phyloP scores from a whole-genome alignment of 331 rosid species.

The Erythrophleum ivorense region DNA sequence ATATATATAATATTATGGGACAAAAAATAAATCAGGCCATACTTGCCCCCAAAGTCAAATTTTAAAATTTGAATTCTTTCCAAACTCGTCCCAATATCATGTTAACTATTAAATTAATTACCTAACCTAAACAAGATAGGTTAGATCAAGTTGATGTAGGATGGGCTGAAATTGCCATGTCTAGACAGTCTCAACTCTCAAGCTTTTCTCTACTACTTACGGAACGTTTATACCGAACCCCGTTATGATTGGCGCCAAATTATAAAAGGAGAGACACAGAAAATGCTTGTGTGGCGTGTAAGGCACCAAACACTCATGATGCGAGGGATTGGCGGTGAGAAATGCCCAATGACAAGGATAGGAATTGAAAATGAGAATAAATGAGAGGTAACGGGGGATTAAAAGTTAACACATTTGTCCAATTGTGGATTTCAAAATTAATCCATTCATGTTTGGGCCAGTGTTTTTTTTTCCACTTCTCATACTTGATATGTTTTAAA shows the following conservation, averaged over 20 bases:
- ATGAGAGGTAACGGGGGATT: not conserved
- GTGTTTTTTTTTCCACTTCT: not conserved
- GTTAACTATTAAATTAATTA: too few species aligned
- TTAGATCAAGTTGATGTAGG: too few species aligned
- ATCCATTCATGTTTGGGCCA: constrained; percentile 7
- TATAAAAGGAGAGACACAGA: not conserved
- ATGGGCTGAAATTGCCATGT: not conserved
- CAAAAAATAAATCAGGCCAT: too few species aligned
- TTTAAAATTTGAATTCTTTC: too few species aligned
- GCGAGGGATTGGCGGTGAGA: not conserved
- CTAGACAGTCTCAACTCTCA: not conserved
- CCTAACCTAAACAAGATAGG: too few species aligned
- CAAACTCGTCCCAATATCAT: too few species aligned
- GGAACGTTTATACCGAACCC: not conserved
- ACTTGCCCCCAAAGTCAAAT: too few species aligned
- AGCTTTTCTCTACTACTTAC: not conserved
- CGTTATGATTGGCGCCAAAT: not conserved
- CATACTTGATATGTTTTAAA: too few species aligned
- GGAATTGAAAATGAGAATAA: not conserved
- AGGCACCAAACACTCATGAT: not conserved
- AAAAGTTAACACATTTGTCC: not conserved
- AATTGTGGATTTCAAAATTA: not conserved
- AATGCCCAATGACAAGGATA: not conserved
- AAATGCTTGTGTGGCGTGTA: not conserved
- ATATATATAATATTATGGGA: too few species aligned